These are phyloP conservation scores for Spathaspora sp. DNA, from an alignment of 1,139 yeast species.

Conservation along the genomic window DNA sequence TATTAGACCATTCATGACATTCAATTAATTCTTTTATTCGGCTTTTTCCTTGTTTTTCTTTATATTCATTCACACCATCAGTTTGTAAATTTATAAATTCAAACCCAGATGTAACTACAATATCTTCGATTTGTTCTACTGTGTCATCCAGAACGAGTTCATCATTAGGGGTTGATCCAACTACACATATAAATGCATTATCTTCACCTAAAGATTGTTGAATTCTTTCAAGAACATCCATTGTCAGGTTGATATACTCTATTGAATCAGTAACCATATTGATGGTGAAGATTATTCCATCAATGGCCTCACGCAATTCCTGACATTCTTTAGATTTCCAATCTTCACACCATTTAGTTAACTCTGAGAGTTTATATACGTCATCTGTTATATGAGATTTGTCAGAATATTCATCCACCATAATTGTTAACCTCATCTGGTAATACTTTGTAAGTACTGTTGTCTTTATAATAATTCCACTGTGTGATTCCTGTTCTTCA, in stretches of 20 bases:
- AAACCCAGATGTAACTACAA: constrained; percentile 27
- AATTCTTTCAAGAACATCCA: constrained; percentile 18
- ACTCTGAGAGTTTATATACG: constrained; percentile 13
- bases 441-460: constrained; percentile 35
- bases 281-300: constrained; percentile 39
- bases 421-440: constrained; percentile 25
- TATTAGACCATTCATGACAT: constrained; percentile 40
- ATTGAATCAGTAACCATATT: constrained; percentile 19
- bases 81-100: constrained; percentile 29
- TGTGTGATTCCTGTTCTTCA: constrained; percentile 24
- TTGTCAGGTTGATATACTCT: constrained; percentile 16
- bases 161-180: constrained; percentile 18
- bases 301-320: constrained; percentile 40
- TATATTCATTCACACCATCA: constrained; percentile 26
- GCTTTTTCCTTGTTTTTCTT: constrained; percentile 27
- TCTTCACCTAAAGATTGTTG: constrained; percentile 15
- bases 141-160: constrained; percentile 4
- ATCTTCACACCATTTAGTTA: constrained; percentile 31
- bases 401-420: constrained; percentile 43
- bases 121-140: constrained; percentile 30
- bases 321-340: constrained; percentile 28
- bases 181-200: constrained; percentile 26
- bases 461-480: constrained; percentile 36
- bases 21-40: constrained; percentile 38
- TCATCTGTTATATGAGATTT: constrained; percentile 11